Evolutionary conservation across 495 filamentous ascomycete genomes (phyloP), one percentile per base, ranked within the genome.

Genomic region (Podospora didyma): DNA sequence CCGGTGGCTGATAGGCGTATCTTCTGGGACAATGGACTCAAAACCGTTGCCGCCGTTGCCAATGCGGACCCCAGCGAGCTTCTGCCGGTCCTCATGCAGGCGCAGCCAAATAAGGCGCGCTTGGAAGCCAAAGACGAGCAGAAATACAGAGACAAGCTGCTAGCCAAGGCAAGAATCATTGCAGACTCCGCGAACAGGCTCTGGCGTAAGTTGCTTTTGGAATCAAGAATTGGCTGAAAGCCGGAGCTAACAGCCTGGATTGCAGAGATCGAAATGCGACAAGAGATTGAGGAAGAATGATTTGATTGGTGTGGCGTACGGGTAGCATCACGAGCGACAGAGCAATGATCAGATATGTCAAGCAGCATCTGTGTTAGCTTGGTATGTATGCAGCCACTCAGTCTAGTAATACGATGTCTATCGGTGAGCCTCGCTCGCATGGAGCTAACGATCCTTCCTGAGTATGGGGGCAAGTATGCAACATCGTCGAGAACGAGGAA

Each of bases 11-110:
- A 17, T 14, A 71, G 64, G 6, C 73, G 88, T 5, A 69, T 90
- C 3, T 86, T 94, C 53, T 83, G 87, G 72, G 89, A 92, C 37
- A 90, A 88, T 69, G 89, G 89, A 0, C 84, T 87, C 62, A 84
- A 80, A 58, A 86, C 80, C 20, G 69, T 92, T 47, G 81, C 82
- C 37, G 77, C 81, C 0, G 73, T 93, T 31, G 87, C 89, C 1
- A 86, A 84, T 53, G 85, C 87, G 0, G 78, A 87, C 45, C 78
- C 84, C 0, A 81, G 82, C 49, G 87, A 88, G 54, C 66, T 92
- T 46, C 72, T 89, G 2, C 83, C 86, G n/a, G 68, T 90, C 17
- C 68, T 94, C 53, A 79, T 87, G 69, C 84, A 88, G 71, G 82
- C 83, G n/a, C 81, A 84, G 69, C 83, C 85, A 17, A 85, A 78